A percentile compares a stretch with the other conserved stretches of the same genome.
Evolutionary conservation across 2,329 filamentous ascomycete genomes (phyloP).

Genomic region (Xylariales sp.): DNA sequence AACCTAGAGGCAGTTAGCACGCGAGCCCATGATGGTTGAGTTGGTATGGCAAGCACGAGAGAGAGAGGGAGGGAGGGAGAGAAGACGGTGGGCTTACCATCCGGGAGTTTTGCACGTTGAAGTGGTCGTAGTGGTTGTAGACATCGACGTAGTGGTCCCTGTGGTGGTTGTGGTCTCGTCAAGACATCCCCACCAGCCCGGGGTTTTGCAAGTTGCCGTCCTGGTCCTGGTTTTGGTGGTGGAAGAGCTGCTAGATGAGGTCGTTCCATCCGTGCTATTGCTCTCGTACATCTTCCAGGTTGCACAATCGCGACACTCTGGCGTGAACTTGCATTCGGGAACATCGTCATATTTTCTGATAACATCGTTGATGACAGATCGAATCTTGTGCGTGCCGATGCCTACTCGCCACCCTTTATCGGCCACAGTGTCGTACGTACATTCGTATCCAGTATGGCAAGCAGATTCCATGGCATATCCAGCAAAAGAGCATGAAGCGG

Average conservation of each 20-base stretch:
- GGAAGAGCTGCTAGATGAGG: constrained; percentile 50
- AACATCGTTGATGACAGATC: constrained; percentile 82
- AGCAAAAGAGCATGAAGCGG: constrained; percentile 82
- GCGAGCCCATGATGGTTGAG: constrained; percentile 48
- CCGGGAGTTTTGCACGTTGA: constrained; percentile 58
- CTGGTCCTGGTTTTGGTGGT: constrained; percentile 62
- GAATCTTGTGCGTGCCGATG: constrained; percentile 87
- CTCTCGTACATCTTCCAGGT: constrained; percentile 95
- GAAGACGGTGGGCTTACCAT: constrained; percentile 29
- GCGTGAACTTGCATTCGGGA: constrained; percentile 69
- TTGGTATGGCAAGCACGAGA: neutral
- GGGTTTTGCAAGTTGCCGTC: constrained; percentile 84
- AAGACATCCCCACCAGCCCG: constrained; percentile 75
- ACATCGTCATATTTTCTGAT: constrained; percentile 78
- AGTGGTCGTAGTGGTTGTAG: constrained; percentile 40
- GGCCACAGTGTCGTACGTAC: constrained; percentile 85
- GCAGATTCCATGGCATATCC: constrained; percentile 90
- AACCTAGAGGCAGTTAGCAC: constrained; percentile 26
- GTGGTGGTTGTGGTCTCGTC: constrained; percentile 57
- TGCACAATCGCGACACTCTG: constrained; percentile 82
- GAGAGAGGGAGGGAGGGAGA: neutral
- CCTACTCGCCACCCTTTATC: constrained; percentile 92
- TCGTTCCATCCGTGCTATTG: constrained; percentile 78
- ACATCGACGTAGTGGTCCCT: constrained; percentile 35
- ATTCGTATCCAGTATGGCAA: constrained; percentile 87